Conservation (phyloP, 768 basidiomycete genomes). For the Phylloporus scabripes region DNA sequence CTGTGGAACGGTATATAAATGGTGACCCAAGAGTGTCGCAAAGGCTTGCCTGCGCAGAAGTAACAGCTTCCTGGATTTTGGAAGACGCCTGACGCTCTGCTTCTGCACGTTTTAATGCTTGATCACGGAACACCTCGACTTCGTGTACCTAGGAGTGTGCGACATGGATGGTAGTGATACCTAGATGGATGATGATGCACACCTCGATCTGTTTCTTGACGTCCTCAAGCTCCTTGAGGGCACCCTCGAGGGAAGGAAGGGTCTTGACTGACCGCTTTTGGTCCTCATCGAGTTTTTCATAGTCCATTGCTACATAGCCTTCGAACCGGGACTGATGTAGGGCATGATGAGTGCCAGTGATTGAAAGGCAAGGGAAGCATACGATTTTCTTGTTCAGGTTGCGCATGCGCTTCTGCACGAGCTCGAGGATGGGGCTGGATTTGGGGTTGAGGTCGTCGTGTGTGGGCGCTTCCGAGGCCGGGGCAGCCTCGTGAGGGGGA, state of each 20-base stretch:
- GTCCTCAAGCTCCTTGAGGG: constrained; percentile 77
- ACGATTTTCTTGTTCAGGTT: constrained; percentile 82
- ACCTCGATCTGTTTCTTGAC: constrained; percentile 85
- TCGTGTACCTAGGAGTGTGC: constrained; percentile 49
- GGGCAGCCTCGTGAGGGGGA: constrained; percentile 43
- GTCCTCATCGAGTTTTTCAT: constrained; percentile 80
- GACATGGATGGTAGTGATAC: not conserved
- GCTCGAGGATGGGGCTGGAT: constrained; percentile 67
- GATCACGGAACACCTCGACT: constrained; percentile 53
- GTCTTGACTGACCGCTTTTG: constrained; percentile 71
- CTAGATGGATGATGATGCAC: constrained; percentile 35
- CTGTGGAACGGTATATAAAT: constrained; percentile 30
- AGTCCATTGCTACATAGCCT: constrained; percentile 59
- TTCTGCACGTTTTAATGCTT: constrained; percentile 50
- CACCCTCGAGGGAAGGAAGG: constrained; percentile 70
- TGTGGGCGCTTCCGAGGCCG: constrained; percentile 35
- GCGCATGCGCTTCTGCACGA: constrained; percentile 75
- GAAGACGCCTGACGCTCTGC: constrained; percentile 51
- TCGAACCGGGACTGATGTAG: constrained; percentile 60
- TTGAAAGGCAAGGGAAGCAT: constrained; percentile 26
- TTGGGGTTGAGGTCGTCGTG: constrained; percentile 46
- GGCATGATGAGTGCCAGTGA: constrained; percentile 8
- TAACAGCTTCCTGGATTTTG: constrained; percentile 51
- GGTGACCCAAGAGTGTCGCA: not conserved
- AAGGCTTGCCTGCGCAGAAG: constrained; percentile 50